Percentiles rank a stretch among this genome's conserved stretches.
Conservation (phyloP, 73 alveolate genomes). For the Paramecium caudatum region DNA sequence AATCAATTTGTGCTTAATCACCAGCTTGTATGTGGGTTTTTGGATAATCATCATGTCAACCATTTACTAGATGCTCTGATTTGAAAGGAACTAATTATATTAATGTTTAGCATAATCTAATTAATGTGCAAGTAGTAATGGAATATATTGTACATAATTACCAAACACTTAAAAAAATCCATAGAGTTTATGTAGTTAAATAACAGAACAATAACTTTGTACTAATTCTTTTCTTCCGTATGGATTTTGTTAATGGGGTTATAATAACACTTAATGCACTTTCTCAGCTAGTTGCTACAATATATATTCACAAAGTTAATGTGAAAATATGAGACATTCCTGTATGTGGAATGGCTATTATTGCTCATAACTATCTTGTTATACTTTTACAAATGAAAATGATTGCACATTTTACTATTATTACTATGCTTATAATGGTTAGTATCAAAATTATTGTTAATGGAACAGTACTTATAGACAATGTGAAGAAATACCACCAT, state of each 20-base stretch:
- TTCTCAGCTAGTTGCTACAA: background rate
- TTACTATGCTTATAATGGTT: background rate
- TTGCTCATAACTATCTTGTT: background rate
- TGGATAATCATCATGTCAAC: background rate
- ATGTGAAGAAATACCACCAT: background rate
- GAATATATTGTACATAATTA: background rate
- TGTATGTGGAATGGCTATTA: background rate
- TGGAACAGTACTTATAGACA: background rate
- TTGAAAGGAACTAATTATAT: background rate
- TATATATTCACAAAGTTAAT: background rate
- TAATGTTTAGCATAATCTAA: background rate
- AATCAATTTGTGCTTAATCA: constrained; percentile 32
- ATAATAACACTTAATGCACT: background rate
- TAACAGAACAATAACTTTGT: background rate
- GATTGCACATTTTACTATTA: background rate
- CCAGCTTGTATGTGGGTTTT: background rate
- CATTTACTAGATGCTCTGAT: constrained; percentile 11
- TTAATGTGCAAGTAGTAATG: constrained; percentile 37
- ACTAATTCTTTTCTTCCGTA: background rate
- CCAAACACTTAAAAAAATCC: too few species aligned
- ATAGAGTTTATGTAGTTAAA: too few species aligned
- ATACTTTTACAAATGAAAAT: background rate
- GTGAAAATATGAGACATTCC: background rate
- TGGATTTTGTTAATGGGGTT: background rate
- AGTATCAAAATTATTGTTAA: constrained; percentile 9